Base-by-base conservation (phyloP, 2,329 filamentous ascomycete genomes). In the Colletotrichum salicis region DNA sequence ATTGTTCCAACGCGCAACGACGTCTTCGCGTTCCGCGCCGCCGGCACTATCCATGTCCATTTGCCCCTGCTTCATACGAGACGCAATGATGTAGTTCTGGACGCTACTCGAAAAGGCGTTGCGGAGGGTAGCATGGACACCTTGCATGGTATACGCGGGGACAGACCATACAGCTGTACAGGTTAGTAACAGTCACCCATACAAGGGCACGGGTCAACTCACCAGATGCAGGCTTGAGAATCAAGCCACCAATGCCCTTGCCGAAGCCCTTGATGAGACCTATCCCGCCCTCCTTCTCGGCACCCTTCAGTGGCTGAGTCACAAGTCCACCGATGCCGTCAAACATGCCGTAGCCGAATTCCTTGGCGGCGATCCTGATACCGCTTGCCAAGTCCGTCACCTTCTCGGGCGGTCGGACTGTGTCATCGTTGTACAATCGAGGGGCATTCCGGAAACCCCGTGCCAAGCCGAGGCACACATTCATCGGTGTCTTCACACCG, bases 361-460 rank as follows among this genome's bases (percentile, higher is more conserved):
- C 93, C 79, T 93, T 94, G 2, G 93, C 90, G 4, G 95, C 95
- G 56, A 94, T 91, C 73, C 87, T 91, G 31, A 97, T 81, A 0
- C 95, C 95, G 73, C 91, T 94, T 64, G 90, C 87, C 61, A 97
- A 84, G 63, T 91, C 92, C 0, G 93, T 95, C 5, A 97, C 93
- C 76, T 94, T 94, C 70, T 94, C 92, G 1, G 89, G 84, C n/a
- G 92, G 92, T 10, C 94, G 88, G 1, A 97, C 91, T 1, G 91
- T 95, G 1, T 94, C 90, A 76, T 97, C 95, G 54, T 95, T 93
- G 78, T 97, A 97, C 1, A 97, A 84, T 75, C 90, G 92, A 0
- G 95, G 95, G 6, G 93, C 92, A 76, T 97, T 97, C 78, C 96
- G 92, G 79, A 97, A 97, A 0, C 95, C 95, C 80, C 93, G 93